phyloP scores from a whole-genome alignment of 2,329 filamentous ascomycete species.

The Xylariaceae sp. region DNA sequence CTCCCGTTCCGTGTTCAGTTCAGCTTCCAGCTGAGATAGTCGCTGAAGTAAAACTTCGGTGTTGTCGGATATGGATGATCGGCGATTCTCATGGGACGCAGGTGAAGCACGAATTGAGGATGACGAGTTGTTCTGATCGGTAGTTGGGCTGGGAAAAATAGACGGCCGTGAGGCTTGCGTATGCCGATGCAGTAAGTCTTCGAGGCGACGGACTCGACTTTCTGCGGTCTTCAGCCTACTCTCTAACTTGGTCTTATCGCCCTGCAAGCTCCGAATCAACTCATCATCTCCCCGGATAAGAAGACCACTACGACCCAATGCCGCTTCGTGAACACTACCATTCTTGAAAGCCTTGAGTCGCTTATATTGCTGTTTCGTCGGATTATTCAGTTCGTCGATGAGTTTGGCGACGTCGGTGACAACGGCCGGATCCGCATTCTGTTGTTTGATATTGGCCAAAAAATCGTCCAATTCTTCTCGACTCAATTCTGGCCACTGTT shows the following conservation, averaged over 20 bases:
- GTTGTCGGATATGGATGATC: conserved; percentile 40
- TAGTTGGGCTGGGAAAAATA: conserved; percentile 49
- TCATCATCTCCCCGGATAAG: conserved; percentile 86
- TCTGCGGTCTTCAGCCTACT: conserved; percentile 75
- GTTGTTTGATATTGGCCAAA: conserved; percentile 57
- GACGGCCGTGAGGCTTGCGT: conserved; percentile 52
- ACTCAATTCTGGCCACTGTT: conserved; percentile 71
- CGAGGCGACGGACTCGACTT: conserved; percentile 82
- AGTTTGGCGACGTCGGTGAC: conserved; percentile 69
- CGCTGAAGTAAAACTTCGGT: conserved; percentile 43
- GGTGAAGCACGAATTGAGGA: conserved; percentile 44
- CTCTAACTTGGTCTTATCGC: conserved; percentile 72
- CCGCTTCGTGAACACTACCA: conserved; percentile 88
- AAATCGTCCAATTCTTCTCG: conserved; percentile 75
- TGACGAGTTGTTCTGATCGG: conserved; percentile 45
- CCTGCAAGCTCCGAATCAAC: conserved; percentile 67
- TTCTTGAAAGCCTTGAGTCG: conserved; percentile 93
- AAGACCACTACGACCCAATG: conserved; percentile 78
- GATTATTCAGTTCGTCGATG: conserved; percentile 71
- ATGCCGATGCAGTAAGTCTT: conserved; percentile 87
- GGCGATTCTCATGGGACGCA: conserved; percentile 40
- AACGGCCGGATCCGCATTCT: conserved; percentile 60
- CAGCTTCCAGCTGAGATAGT: conserved; percentile 65
- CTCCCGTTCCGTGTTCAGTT: conserved; percentile 70
- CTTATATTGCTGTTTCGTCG: conserved; percentile 80